A percentile compares a stretch with the other conserved stretches of the same genome.
Conservation (phyloP, 1,284 basidiomycete species). For the Golubevia pallescens region DNA sequence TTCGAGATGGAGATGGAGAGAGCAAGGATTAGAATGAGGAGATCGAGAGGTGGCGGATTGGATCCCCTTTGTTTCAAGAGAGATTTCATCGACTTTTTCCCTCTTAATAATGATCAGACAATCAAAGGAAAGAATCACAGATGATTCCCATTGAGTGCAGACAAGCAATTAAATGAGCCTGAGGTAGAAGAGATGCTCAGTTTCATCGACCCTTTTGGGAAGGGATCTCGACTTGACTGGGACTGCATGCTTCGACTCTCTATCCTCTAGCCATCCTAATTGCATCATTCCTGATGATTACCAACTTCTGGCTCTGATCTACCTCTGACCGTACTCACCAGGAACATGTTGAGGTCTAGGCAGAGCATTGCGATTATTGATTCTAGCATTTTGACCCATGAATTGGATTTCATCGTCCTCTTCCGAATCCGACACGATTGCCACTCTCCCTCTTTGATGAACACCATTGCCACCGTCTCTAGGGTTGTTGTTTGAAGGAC, state of each 20-base stretch:
- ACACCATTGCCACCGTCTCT: too few relatives aligned
- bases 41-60: too few relatives aligned
- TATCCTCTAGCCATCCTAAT: too few relatives aligned
- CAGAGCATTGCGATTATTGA: neutral
- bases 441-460: too few relatives aligned
- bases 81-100: conserved; percentile 11
- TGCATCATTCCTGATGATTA: too few relatives aligned
- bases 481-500: too few relatives aligned
- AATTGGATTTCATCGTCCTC: neutral
- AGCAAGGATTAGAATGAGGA: too few relatives aligned
- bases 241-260: too few relatives aligned
- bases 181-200: neutral
- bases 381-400: neutral
- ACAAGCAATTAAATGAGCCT: neutral
- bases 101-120: neutral
- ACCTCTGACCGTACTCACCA: neutral
- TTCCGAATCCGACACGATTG: neutral
- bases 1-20: too few relatives aligned
- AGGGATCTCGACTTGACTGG: too few relatives aligned
- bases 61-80: conserved; percentile 5
- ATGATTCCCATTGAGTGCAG: too few relatives aligned
- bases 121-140: neutral
- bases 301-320: neutral
- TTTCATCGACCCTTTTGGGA: conserved; percentile 24
- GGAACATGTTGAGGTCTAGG: neutral